phyloP scores from a whole-genome alignment of 2,329 filamentous ascomycete genomes.

The Xylariomycetidae sp. region DNA sequence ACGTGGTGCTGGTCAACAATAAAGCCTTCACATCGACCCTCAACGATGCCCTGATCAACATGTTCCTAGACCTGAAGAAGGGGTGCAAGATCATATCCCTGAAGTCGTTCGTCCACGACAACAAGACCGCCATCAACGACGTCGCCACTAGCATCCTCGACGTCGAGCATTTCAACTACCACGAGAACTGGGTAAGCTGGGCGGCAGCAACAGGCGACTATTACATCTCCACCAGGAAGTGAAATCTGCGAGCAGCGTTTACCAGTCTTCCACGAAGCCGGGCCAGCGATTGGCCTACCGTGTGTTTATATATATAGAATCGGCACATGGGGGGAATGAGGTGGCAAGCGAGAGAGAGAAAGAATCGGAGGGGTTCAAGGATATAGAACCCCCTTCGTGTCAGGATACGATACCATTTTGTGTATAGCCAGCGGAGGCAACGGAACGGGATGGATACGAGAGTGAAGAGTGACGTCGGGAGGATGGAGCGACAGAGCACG shows the following conservation, averaged over 20 bases:
- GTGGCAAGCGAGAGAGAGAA: no score
- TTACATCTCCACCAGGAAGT: constrained; percentile 80
- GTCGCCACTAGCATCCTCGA: constrained; percentile 74
- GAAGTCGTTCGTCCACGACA: constrained; percentile 82
- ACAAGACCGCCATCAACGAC: constrained; percentile 72
- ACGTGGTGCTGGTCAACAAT: constrained; percentile 98
- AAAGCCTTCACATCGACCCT: constrained; percentile 88
- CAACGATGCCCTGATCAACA: constrained; percentile 78
- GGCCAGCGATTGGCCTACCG: not conserved
- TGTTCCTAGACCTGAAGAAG: constrained; percentile 89
- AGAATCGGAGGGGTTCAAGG: constrained; percentile 1
- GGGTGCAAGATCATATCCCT: constrained; percentile 88
- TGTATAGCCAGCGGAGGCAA: no score
- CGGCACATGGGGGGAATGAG: no score
- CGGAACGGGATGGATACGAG: no score
- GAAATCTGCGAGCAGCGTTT: constrained; percentile 3
- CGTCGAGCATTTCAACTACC: constrained; percentile 60
- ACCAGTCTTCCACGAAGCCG: not conserved
- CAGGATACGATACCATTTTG: constrained; percentile 1
- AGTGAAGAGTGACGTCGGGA: not conserved
- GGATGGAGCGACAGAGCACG: constrained; percentile 4
- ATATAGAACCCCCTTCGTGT: constrained; percentile 1
- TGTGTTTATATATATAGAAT: constrained; percentile 8
- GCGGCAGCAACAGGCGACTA: constrained; percentile 78
- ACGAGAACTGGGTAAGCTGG: constrained; percentile 84